Evolutionary conservation across 2,329 filamentous ascomycete genomes (phyloP).

Genomic region (Fusarium anguioides): DNA sequence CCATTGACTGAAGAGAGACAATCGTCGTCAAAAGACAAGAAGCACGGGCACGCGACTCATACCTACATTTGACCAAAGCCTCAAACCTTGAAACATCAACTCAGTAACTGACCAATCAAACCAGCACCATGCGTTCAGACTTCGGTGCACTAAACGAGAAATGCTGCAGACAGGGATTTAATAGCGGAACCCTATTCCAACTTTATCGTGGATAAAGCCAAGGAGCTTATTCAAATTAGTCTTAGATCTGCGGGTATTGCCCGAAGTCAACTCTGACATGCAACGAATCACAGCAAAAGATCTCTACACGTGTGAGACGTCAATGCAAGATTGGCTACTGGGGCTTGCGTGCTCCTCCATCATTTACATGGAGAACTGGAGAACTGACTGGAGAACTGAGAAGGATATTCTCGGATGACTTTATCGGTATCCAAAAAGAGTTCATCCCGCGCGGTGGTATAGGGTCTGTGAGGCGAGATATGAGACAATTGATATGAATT

Average conservation of each 20-base stretch:
- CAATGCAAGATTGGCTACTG: slow-evolving; percentile 41
- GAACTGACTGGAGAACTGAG: too few relatives aligned
- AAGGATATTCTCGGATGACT: neutral
- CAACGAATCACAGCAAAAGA: slow-evolving; percentile 13
- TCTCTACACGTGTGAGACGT: slow-evolving; percentile 36
- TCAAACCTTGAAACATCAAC: slow-evolving; percentile 3
- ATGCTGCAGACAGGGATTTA: slow-evolving; percentile 8
- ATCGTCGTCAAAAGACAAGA: neutral
- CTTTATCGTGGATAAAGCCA: slow-evolving; percentile 41
- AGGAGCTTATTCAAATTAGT: slow-evolving; percentile 14
- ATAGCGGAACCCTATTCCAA: slow-evolving; percentile 19
- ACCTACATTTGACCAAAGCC: slow-evolving; percentile 17
- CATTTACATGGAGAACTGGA: neutral
- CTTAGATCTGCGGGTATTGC: slow-evolving; percentile 24
- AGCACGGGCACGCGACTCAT: slow-evolving; percentile 36
- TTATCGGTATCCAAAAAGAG: slow-evolving; percentile 13
- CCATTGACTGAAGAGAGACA: neutral
- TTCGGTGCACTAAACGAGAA: slow-evolving; percentile 24
- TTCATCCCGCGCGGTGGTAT: neutral
- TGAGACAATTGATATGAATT: neutral
- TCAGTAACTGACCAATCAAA: slow-evolving; percentile 23
- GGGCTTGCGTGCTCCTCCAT: neutral
- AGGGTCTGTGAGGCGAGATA: too few relatives aligned
- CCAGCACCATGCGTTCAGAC: slow-evolving; percentile 15
- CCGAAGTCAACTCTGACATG: slow-evolving; percentile 1